Evolutionary conservation across 345 rosid species (phyloP).

Genomic region (Heritiera fomes): DNA sequence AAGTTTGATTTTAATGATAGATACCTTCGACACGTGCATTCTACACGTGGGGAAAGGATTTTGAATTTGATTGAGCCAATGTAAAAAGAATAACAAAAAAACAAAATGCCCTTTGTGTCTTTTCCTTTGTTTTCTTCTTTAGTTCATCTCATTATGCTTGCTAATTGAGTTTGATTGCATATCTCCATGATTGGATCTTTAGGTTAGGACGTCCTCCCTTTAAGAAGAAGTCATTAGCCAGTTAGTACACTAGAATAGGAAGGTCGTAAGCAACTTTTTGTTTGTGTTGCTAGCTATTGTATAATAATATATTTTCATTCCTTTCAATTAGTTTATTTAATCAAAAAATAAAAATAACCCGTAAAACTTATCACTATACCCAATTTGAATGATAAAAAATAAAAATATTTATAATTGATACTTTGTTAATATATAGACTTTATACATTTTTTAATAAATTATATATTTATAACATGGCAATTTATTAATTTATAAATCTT

Average conservation of each 20-base stretch:
- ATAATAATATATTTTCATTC: too few species aligned
- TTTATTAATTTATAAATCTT: too few species aligned
- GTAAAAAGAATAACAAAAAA: too few species aligned
- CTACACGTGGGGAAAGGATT: constrained; percentile 39
- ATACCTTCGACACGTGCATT: constrained; percentile 30
- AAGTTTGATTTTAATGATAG: not conserved
- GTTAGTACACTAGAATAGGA: not conserved
- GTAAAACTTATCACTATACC: too few species aligned
- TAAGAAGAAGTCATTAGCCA: not conserved
- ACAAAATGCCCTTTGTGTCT: constrained; percentile 24
- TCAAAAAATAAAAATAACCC: too few species aligned
- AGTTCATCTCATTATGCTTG: constrained; percentile 45
- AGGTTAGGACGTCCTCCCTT: not conserved
- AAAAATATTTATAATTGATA: too few species aligned
- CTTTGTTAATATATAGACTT: too few species aligned
- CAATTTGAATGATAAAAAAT: too few species aligned
- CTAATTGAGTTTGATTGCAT: constrained; percentile 43
- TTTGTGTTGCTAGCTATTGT: not conserved
- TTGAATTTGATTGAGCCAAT: not conserved
- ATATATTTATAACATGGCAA: too few species aligned
- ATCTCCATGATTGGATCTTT: constrained; percentile 43
- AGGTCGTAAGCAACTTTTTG: not conserved
- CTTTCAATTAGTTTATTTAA: too few species aligned
- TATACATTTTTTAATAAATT: too few species aligned
- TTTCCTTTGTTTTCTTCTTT: not conserved